Base-by-base conservation (phyloP, 139 green algal genomes). In the Chlamydomonas applanata region DNA sequence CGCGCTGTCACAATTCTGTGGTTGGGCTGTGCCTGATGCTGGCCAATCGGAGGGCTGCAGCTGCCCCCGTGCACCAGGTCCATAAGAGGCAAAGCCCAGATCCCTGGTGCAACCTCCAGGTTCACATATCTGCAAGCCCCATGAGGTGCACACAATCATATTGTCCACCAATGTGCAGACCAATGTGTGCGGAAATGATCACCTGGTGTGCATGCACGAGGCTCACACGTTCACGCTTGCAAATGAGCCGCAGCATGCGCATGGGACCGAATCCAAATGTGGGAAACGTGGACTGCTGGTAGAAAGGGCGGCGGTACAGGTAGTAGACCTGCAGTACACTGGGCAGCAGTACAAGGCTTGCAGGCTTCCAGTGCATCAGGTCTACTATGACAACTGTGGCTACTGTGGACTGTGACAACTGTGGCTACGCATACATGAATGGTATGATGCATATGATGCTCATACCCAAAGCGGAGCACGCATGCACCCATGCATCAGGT, bases 251-350 rank as follows among this genome's bases (percentile, higher is more conserved):
- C 24, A 97, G 71, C 40, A 95, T 66, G 22, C 78, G 75, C 54
- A 92, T 79, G 32, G 36, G 65, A 22, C 90, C 90, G 49, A 91
- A 88, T 11, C 40, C 40, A 2, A 96, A 25, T 0, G 85, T 93
- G 7, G 93, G 93, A 32, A 93, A 69, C 0, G 83, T 92, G 71
- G 64, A 88, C 59, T 92, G 82, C 16, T 84, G 73, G 34, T 93
- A 93, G 34, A 98, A 77, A 16, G 91, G 79, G 13, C 79, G 73
- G 1, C 95, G 82, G 29, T 93, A 88, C 1, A 91, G 69, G 81
- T 99, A 97, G 86, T 99, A 99, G 5, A 98, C 95, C 89, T 95
- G 87, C 16, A 34, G 16, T 4, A 35, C 4, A 3, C 5, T 3
- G 40, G 20, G 20, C 25, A 24, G 54, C 54, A 62, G n/a, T 62